Base-by-base conservation (phyloP, 345 rosid species). In the Balakata baccata region DNA sequence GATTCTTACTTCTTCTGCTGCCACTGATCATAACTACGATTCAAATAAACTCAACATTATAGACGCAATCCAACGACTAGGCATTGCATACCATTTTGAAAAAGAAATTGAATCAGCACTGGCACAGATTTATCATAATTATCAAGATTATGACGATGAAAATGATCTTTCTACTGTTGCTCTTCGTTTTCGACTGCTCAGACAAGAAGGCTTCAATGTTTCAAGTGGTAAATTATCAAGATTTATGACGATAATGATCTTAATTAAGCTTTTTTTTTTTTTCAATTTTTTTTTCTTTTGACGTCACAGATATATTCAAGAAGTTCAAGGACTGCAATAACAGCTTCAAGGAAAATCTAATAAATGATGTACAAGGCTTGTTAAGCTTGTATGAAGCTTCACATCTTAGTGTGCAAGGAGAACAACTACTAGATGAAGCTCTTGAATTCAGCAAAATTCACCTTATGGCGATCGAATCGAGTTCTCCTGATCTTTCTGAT, bases 31-130 rank as follows among this genome's bases (percentile, higher is more conserved):
- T 29, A 29, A 29, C 2, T 29, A 29, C 34, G 2, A 29, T n/a
- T 54, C 73, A 38, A 50, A 56, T n/a, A 54, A 54, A 12, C 23
- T 69, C 37, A 54, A 39, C 11, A 10, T 54, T 50, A 69, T 69
- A 10, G 81, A 81, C 45, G 71, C 64, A 7, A 45, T 81, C 51
- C 82, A 68, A 38, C 66, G 74, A 8, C 39, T 78, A 8, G 80
- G 78, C 10, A 29, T 79, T 20, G 69, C 38, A 7, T 76, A 79
- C 57, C 76, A 54, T 49, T 79, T 82, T 10, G 72, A 66, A 45
- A 34, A 7, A 4, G 78, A 82, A 43, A 75, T 82, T 11, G 68
- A 69, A 22, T 38, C 16, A 7, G 43, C n/a, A 4, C 13, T 78
- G 17, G 34, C 47, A 11, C 52, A 56, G 5, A 20, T 72, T 17